These are phyloP conservation scores for Xylariaceae sp. DNA, from an alignment of 2,329 filamentous ascomycete species.

Conservation along the genomic window DNA sequence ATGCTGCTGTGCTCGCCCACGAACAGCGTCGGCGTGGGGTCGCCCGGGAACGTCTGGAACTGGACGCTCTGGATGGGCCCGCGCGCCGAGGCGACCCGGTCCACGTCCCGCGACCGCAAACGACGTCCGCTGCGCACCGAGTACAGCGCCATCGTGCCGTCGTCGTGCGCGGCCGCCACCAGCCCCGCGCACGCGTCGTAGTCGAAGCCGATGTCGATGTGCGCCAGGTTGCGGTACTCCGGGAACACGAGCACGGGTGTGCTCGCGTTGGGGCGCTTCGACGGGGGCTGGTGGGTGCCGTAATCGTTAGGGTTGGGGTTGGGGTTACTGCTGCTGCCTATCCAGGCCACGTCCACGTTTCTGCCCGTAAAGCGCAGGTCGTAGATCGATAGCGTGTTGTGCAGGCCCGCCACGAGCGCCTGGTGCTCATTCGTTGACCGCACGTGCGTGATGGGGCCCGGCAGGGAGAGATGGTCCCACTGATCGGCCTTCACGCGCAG, in stretches of 20 bases:
- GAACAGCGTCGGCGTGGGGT: constrained; percentile 51
- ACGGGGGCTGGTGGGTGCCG: no score
- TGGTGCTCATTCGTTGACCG: constrained; percentile 52
- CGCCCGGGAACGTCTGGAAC: constrained; percentile 50
- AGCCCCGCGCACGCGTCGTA: constrained; percentile 50
- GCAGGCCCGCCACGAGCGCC: constrained; percentile 56
- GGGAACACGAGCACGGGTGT: constrained; percentile 51
- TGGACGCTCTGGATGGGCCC: constrained; percentile 46
- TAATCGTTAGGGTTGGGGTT: no score
- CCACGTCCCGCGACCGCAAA: constrained; percentile 35
- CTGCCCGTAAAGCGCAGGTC: constrained; percentile 52
- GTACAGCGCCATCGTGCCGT: constrained; percentile 52
- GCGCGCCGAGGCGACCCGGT: constrained; percentile 8
- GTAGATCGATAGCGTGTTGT: constrained; percentile 55
- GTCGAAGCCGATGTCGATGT: constrained; percentile 55
- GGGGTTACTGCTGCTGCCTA: no score
- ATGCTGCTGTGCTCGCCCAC: constrained; percentile 44
- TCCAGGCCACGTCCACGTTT: neutral
- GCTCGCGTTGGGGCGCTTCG: constrained; percentile 20
- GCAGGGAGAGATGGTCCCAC: constrained; percentile 35
- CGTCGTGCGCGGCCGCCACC: constrained; percentile 57
- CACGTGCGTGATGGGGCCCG: constrained; percentile 52
- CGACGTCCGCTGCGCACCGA: constrained; percentile 50
- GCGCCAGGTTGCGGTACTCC: constrained; percentile 53
- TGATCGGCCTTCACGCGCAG: constrained; percentile 38